A percentile compares a stretch with the other conserved stretches of the same genome.
Conservation (phyloP, 805 yeast genomes). For the Wickerhamiella spandovensis region DNA sequence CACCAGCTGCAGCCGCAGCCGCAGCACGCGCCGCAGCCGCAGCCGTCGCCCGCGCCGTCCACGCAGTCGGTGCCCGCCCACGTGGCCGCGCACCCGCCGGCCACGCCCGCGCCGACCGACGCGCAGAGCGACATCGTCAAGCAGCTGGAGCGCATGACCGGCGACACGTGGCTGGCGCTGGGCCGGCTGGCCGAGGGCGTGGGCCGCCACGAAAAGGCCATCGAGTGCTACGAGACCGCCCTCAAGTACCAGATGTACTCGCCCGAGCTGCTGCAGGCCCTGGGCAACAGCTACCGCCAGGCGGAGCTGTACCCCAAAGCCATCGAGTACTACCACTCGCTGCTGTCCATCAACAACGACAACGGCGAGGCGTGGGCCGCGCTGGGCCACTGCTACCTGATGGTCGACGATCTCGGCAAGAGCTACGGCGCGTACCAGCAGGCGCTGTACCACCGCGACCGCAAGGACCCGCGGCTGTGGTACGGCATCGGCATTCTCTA, state of each 20-base stretch:
- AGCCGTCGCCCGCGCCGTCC: neutral
- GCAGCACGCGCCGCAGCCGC: conserved; percentile 6
- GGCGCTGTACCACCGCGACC: conserved; percentile 83
- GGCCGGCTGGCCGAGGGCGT: conserved; percentile 82
- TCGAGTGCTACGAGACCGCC: conserved; percentile 77
- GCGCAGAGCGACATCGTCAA: neutral
- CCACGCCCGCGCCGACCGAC: neutral
- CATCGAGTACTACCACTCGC: conserved; percentile 84
- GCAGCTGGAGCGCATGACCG: conserved; percentile 25
- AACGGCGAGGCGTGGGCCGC: conserved; percentile 97
- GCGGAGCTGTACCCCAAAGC: conserved; percentile 88
- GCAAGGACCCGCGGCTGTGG: conserved; percentile 95
- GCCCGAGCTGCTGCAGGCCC: conserved; percentile 67
- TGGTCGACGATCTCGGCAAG: conserved; percentile 90
- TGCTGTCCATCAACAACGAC: conserved; percentile 66
- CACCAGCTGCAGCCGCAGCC: neutral
- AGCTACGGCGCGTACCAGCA: conserved; percentile 96
- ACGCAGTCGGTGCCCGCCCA: conserved; percentile 1
- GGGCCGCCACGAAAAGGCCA: conserved; percentile 81
- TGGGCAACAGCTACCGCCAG: conserved; percentile 80
- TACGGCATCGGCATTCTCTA: conserved; percentile 96
- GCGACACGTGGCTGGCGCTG: conserved; percentile 70
- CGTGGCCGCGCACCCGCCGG: conserved; percentile 1
- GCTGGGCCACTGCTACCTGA: conserved; percentile 83
- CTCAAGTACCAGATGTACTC: conserved; percentile 76